Evolutionary conservation across 331 rosid species (phyloP).

Genomic region (Quercus lobata): DNA sequence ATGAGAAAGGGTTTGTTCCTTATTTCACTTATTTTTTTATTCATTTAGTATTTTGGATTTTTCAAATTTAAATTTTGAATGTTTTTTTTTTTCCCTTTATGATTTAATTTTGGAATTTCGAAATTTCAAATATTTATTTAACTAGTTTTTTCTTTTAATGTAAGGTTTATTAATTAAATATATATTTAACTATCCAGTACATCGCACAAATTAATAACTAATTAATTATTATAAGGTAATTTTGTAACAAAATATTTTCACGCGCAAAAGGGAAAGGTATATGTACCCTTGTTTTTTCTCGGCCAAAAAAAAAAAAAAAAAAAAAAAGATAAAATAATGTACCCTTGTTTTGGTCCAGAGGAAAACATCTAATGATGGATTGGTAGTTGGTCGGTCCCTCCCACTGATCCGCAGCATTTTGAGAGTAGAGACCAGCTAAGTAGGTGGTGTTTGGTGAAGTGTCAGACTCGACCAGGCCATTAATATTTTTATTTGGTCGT

Average conservation of each 20-base stretch:
- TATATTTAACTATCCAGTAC: too few relatives aligned
- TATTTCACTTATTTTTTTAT: too few relatives aligned
- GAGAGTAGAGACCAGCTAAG: background rate
- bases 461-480: background rate
- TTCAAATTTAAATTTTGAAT: too few relatives aligned
- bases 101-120: too few relatives aligned
- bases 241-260: background rate
- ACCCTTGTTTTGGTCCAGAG: background rate
- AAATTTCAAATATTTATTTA: too few relatives aligned
- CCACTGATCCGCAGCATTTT: background rate
- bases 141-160: too few relatives aligned
- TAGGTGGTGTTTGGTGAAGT: background rate
- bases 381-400: background rate
- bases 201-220: background rate
- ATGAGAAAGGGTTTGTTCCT: too few relatives aligned
- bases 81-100: too few relatives aligned
- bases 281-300: background rate
- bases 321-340: too few relatives aligned
- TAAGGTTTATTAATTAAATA: too few relatives aligned
- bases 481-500: too few relatives aligned
- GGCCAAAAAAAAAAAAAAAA: background rate
- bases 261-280: background rate
- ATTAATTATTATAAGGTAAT: background rate
- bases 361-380: background rate
- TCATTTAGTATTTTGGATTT: too few relatives aligned